Conservation (phyloP, 78 protist species). For the Dictyostelium capitatum region DNA sequence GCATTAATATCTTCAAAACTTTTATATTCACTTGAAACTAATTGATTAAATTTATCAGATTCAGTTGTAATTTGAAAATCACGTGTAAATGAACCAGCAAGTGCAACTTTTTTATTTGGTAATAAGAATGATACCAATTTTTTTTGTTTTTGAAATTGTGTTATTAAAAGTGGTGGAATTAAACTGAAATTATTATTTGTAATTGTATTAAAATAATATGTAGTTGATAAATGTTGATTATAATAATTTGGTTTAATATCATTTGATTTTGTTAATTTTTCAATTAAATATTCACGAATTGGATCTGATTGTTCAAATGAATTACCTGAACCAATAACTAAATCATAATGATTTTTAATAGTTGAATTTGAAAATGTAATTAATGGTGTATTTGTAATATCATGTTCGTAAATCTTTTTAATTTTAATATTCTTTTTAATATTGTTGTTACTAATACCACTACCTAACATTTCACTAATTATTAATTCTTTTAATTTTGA, state of each 20-base stretch:
- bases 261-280: background rate
- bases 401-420: background rate
- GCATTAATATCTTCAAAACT: conserved; percentile 60
- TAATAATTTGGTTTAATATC: background rate
- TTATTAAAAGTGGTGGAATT: background rate
- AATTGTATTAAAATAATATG: background rate
- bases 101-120: conserved; percentile 47
- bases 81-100: conserved; percentile 40
- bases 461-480: conserved; percentile 29
- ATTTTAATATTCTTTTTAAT: background rate
- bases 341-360: conserved; percentile 38
- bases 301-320: background rate
- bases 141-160: conserved; percentile 17
- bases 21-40: conserved; percentile 3
- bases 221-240: background rate
- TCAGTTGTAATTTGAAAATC: background rate
- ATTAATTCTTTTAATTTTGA: conserved; percentile 12
- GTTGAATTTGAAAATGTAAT: conserved; percentile 26
- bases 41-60: background rate
- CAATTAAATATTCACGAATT: conserved; percentile 8
- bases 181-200: background rate
- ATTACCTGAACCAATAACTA: conserved; percentile 26
- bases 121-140: conserved; percentile 44
- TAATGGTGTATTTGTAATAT: too few species aligned
- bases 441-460: conserved; percentile 21